Base-by-base conservation (phyloP, 768 basidiomycete genomes). In the Suillus placidus region DNA sequence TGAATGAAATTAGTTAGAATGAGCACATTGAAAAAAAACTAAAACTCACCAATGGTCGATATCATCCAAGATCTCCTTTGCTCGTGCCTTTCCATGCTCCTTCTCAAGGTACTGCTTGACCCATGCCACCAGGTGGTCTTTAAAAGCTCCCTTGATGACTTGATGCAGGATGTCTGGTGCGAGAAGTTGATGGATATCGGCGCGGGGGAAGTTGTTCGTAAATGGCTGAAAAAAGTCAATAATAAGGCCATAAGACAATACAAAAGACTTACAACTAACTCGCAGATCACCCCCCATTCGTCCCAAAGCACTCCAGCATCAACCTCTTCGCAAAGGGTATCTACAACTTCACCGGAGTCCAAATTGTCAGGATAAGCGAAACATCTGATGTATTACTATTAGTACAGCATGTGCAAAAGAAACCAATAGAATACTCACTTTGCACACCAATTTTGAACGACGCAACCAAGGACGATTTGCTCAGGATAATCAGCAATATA, bases 371-470 rank as follows among this genome's bases (percentile, higher is more conserved):
- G 45, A 47, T 47, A 47, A 47, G 45, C n/a, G 4, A 47, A 47
- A n/a, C n/a, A n/a, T 47, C 45, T 47, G 4, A 47, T 10, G 45
- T 47, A 47, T 47, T 47, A 6, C 4, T 23, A 3, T 49, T 23
- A 49, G 45, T 12, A 23, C 3, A 13, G 47, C 0, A 13, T 0
- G 2, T n/a, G 3, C 47, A 0, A 13, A 23, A 23, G 0, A 23
- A 2, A 49, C 6, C 13, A 13, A 13, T 13, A 30, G 54, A 61
- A 40, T 32, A 70, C 61, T 49, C 68, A 80, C 80, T 67, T 69
- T 20, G 76, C 56, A 64, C 80, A 82, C 80, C 80, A 81, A 1
- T 70, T 70, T 45, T 77, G 73, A 3, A 81, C 73, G 43, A 47
- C 45, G 10, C 45, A 47, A 47, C 45, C 45, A n/a, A 47, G 45